Evolutionary conservation across 2,329 filamentous ascomycete species (phyloP).

Genomic region (Exophiala xenobiotica): DNA sequence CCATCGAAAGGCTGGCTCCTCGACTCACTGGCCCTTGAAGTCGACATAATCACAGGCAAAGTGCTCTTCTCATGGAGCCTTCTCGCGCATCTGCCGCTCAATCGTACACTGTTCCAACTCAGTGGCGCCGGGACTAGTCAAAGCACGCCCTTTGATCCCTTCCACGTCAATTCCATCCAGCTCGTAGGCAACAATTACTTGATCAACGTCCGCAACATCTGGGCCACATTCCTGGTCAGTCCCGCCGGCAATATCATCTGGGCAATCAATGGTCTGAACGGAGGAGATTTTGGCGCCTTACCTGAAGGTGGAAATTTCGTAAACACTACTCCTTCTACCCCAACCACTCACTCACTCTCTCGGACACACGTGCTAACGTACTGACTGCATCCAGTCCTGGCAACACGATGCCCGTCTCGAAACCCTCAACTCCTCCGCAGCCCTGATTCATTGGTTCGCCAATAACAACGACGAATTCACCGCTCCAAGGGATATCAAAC

Average conservation of each 20-base stretch:
- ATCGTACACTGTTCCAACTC: constrained; percentile 31
- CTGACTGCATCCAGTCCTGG: constrained; percentile 6
- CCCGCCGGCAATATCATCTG: constrained; percentile 7
- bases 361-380: not conserved
- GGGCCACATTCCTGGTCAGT: constrained; percentile 11
- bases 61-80: constrained; percentile 39
- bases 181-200: constrained; percentile 9
- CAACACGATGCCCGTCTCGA: constrained; percentile 8
- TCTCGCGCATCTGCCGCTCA: constrained; percentile 34
- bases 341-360: not conserved
- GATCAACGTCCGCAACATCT: constrained; percentile 12
- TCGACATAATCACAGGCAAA: constrained; percentile 36
- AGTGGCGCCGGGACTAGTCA: not conserved
- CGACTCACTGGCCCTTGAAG: constrained; percentile 37
- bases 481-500: not conserved
- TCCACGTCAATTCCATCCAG: constrained; percentile 48
- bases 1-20: constrained; percentile 33
- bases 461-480: constrained; percentile 7
- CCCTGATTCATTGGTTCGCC: constrained; percentile 4
- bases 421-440: not conserved
- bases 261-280: constrained; percentile 10
- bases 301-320: constrained; percentile 11
- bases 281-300: constrained; percentile 10
- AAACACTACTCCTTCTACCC: not conserved
- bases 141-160: constrained; percentile 49